Conservation (phyloP, 768 basidiomycete genomes). For the Russula foetens region DNA sequence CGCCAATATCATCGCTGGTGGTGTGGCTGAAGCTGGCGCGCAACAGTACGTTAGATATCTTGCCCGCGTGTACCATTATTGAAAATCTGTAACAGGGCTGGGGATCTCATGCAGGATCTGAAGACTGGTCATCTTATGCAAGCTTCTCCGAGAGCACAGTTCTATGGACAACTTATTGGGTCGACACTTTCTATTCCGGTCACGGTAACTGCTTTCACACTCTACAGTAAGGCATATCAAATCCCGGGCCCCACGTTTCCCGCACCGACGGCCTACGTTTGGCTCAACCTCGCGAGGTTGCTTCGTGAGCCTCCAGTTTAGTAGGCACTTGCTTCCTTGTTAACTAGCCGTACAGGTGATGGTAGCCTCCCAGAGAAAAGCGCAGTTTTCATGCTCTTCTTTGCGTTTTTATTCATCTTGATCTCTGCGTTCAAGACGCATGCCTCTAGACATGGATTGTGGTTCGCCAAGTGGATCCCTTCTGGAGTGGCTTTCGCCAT, state of each 20-base stretch:
- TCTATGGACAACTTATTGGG: conserved; percentile 89
- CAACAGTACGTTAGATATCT: conserved; percentile 52
- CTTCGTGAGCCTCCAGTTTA: conserved; percentile 45
- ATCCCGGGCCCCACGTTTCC: conserved; percentile 95
- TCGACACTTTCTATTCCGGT: conserved; percentile 83
- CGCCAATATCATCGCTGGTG: conserved; percentile 96
- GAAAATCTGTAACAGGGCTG: conserved; percentile 49
- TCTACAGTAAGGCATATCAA: conserved; percentile 80
- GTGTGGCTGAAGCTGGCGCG: conserved; percentile 94
- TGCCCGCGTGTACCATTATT: background rate
- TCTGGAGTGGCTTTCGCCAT: conserved; percentile 94
- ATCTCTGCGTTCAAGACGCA: conserved; percentile 62
- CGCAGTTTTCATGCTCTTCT: conserved; percentile 68
- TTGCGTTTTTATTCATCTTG: conserved; percentile 61
- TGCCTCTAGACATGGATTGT: conserved; percentile 38
- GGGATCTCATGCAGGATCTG: conserved; percentile 97
- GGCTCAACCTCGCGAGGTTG: conserved; percentile 71
- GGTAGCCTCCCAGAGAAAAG: conserved; percentile 76
- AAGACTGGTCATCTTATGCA: conserved; percentile 93
- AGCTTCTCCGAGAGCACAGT: conserved; percentile 90
- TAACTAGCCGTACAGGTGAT: conserved; percentile 46
- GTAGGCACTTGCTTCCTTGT: background rate
- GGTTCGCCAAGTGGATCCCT: conserved; percentile 72
- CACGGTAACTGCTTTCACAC: conserved; percentile 76
- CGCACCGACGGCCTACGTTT: conserved; percentile 92